phyloP scores from a whole-genome alignment of 169 alveolate genomes.

The Fabrea salina region DNA sequence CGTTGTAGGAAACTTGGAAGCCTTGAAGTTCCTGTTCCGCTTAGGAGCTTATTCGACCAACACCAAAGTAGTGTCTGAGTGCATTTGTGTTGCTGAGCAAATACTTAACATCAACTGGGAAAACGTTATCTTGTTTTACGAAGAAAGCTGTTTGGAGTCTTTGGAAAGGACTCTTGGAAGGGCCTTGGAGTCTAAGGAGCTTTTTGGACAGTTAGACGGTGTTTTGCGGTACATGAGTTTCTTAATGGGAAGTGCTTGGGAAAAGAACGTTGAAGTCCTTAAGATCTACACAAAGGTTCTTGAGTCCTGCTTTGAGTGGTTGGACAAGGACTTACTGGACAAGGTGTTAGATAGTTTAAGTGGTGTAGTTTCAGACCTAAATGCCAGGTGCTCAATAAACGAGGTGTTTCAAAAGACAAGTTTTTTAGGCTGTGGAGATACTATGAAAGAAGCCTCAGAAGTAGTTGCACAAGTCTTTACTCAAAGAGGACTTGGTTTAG shows the following conservation, averaged over 20 bases:
- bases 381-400: background rate
- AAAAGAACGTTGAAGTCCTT: background rate
- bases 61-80: background rate
- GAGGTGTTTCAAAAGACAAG: background rate
- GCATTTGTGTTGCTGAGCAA: background rate
- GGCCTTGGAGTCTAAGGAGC: background rate
- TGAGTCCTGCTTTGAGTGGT: background rate
- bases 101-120: conserved; percentile 12
- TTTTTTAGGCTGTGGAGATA: background rate
- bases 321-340: background rate
- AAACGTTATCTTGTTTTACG: conserved; percentile 21
- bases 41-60: background rate
- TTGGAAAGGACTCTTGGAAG: background rate
- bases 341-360: background rate
- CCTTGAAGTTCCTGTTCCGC: background rate
- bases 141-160: background rate
- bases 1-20: background rate
- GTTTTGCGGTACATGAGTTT: background rate
- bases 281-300: background rate
- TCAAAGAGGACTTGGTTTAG: background rate
- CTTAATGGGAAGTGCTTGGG: conserved; percentile 26
- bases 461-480: background rate
- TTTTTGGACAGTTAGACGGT: background rate
- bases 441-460: conserved; percentile 4
- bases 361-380: background rate